phyloP scores from a whole-genome alignment of 768 basidiomycete species.

The Termitomyces sp. region DNA sequence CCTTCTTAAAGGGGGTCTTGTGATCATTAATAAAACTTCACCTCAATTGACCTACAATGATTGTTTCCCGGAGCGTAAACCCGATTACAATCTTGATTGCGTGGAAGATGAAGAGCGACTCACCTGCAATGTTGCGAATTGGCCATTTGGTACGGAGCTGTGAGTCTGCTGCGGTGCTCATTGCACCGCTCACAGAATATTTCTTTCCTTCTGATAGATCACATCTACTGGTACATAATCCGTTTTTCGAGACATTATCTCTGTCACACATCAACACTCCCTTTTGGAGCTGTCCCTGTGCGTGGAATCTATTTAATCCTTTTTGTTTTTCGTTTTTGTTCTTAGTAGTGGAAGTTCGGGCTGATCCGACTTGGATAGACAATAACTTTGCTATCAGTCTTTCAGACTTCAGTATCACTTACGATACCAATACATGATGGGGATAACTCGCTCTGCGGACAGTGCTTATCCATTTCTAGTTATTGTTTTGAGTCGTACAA shows the following conservation, averaged over 20 bases:
- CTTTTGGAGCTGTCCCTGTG: no score
- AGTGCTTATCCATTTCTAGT: no score
- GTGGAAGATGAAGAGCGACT: background rate
- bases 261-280: background rate
- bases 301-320: background rate
- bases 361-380: background rate
- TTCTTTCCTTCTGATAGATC: no score
- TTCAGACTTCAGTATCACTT: no score
- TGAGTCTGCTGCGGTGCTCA: background rate
- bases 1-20: conserved; percentile 32
- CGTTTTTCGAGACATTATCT: background rate
- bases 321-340: conserved; percentile 1
- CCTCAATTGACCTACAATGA: conserved; percentile 33
- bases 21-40: conserved; percentile 25
- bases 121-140: background rate
- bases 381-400: background rate
- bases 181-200: background rate
- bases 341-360: no score
- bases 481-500: background rate
- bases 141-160: background rate
- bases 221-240: no score
- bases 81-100: background rate
- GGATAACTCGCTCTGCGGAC: background rate
- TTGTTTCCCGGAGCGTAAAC: conserved; percentile 22
- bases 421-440: background rate